phyloP scores from a whole-genome alignment of 1,139 yeast genomes.

The Zygoascus sp. region DNA sequence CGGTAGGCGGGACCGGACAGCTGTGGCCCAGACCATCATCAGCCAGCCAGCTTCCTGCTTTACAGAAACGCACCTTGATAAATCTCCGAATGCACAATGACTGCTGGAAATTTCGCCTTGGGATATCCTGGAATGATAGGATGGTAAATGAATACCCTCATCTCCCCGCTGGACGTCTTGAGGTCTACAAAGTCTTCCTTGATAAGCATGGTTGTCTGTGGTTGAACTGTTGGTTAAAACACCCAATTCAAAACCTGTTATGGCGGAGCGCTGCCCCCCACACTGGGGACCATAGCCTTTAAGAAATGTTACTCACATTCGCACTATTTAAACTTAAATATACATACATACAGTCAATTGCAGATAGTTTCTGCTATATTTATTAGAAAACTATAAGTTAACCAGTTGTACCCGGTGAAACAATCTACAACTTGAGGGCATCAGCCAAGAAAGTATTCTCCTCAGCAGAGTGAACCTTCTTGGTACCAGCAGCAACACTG shows the following conservation, averaged over 20 bases:
- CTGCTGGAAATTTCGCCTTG: conserved; percentile 73
- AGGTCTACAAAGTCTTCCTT: conserved; percentile 64
- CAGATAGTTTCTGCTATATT: neutral
- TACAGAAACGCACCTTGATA: conserved; percentile 57
- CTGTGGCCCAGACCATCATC: neutral
- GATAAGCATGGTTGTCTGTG: too few species aligned
- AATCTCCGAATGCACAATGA: conserved; percentile 72
- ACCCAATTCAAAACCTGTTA: too few species aligned
- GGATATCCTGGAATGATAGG: conserved; percentile 72
- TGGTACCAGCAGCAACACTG: conserved; percentile 96
- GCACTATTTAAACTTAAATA: neutral
- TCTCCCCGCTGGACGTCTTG: conserved; percentile 56
- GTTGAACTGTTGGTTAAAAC: too few species aligned
- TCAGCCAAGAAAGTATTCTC: conserved; percentile 82
- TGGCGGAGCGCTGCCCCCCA: too few species aligned
- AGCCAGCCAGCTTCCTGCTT: neutral
- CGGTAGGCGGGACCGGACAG: too few species aligned
- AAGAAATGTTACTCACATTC: conserved; percentile 1
- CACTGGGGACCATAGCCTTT: too few species aligned
- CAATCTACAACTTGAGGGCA: conserved; percentile 45
- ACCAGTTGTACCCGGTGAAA: neutral
- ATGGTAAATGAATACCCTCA: conserved; percentile 62
- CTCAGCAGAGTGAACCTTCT: conserved; percentile 81
- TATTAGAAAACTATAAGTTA: neutral
- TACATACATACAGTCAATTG: neutral